A percentile compares a stretch with the other conserved stretches of the same genome.
Conservation (phyloP, 2,329 filamentous ascomycete species). For the Chrysosporium keratinophilum region DNA sequence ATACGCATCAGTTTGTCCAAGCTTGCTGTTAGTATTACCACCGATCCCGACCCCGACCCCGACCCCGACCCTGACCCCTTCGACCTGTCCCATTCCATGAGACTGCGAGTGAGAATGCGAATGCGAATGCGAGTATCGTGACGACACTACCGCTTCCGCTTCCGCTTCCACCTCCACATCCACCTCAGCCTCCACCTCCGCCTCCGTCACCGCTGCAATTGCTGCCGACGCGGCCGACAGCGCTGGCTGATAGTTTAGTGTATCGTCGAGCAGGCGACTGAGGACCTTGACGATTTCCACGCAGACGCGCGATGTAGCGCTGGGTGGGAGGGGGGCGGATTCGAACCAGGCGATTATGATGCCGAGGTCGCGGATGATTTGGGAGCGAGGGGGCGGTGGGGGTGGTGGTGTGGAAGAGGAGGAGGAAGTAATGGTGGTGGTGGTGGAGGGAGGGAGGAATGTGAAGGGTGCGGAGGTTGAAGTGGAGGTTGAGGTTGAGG, state of each 20-base stretch:
- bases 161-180: no score
- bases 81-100: no score
- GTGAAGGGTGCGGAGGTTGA: slow-evolving; percentile 12
- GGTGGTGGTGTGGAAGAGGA: slow-evolving; percentile 13
- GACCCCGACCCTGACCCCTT: no score
- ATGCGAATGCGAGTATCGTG: no score
- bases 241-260: slow-evolving; percentile 26
- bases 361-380: slow-evolving; percentile 21
- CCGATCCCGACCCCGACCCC: no score
- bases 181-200: not conserved
- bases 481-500: slow-evolving; percentile 13
- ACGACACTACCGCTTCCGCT: no score
- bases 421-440: slow-evolving; percentile 15
- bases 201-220: not conserved
- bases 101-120: no score
- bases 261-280: slow-evolving; percentile 18
- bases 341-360: slow-evolving; percentile 20
- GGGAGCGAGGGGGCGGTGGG: slow-evolving; percentile 17
- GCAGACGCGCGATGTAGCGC: slow-evolving; percentile 11
- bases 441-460: slow-evolving; percentile 14
- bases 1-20: no score
- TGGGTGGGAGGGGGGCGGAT: slow-evolving; percentile 8
- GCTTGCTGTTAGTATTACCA: no score
- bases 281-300: slow-evolving; percentile 19
- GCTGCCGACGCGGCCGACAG: slow-evolving; percentile 10